Percentiles rank a stretch among this genome's conserved stretches.
Evolutionary conservation across 208 protist species (phyloP).

Genomic region (Vickermania ingenoplastis): DNA sequence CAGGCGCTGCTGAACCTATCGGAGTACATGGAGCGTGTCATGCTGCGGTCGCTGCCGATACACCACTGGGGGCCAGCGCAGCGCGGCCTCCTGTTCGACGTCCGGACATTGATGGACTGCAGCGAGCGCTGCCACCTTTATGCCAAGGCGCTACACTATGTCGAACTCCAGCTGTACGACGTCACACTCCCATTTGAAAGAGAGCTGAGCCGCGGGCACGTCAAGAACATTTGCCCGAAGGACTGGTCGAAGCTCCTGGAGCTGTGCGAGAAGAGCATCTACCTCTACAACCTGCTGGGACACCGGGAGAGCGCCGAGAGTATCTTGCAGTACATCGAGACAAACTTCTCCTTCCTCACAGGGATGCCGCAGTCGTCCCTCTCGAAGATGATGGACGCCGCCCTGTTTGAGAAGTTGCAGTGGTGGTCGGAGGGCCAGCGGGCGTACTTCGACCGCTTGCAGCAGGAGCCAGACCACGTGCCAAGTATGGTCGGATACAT

Average conservation of each 20-base stretch:
- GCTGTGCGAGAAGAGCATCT: conserved; percentile 91
- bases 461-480: conserved; percentile 75
- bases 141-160: conserved; percentile 93
- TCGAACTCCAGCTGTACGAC: conserved; percentile 88
- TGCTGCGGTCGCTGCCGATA: conserved; percentile 32
- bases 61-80: conserved; percentile 10
- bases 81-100: conserved; percentile 63
- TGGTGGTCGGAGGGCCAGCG: conserved; percentile 96
- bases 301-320: conserved; percentile 97
- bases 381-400: conserved; percentile 77
- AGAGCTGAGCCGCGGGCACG: conserved; percentile 49
- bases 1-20: conserved; percentile 94
- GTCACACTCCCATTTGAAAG: conserved; percentile 65
- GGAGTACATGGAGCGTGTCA: conserved; percentile 96
- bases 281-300: conserved; percentile 97
- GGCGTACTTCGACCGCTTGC: conserved; percentile 78
- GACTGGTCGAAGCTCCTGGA: conserved; percentile 58
- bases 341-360: conserved; percentile 79
- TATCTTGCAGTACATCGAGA: conserved; percentile 93
- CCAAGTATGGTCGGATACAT: conserved; percentile 92
- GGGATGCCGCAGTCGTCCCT: conserved; percentile 55
- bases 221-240: conserved; percentile 38
- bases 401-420: conserved; percentile 95
- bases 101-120: conserved; percentile 84
- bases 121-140: conserved; percentile 92